Conservation (phyloP, 1,284 basidiomycete species). For the Ustilago trichophora region DNA sequence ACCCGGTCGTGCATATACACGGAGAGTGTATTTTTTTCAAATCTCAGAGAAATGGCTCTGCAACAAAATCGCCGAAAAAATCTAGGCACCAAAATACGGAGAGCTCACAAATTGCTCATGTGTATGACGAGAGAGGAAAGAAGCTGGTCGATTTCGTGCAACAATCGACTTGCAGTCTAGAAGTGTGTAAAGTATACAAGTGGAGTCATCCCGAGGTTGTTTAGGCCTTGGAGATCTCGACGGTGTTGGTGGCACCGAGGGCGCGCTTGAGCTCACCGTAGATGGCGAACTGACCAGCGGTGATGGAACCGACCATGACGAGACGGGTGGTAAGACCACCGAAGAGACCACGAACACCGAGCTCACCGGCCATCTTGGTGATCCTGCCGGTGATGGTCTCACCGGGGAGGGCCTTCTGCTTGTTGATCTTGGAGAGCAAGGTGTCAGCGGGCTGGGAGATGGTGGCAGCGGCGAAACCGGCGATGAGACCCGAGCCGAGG, state of each 20-base stretch:
- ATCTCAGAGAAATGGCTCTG: too few species aligned
- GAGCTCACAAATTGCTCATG: too few species aligned
- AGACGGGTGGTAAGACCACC: conserved; percentile 68
- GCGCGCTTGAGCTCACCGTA: conserved; percentile 70
- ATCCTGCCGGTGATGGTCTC: conserved; percentile 70
- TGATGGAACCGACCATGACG: conserved; percentile 69
- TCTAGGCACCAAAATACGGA: too few species aligned
- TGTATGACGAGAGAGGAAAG: too few species aligned
- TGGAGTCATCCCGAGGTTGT: too few species aligned
- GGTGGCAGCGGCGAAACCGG: conserved; percentile 66
- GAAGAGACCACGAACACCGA: conserved; percentile 71
- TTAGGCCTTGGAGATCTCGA: conserved; percentile 60
- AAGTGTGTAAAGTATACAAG: too few species aligned
- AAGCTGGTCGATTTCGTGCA: too few species aligned
- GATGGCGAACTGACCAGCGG: conserved; percentile 70
- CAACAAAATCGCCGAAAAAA: too few species aligned
- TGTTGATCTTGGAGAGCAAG: conserved; percentile 72
- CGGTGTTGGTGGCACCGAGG: conserved; percentile 69
- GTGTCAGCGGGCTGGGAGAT: conserved; percentile 67
- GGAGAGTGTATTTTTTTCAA: too few species aligned
- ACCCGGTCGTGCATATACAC: too few species aligned
- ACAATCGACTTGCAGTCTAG: too few species aligned
- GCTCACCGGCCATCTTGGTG: conserved; percentile 69
- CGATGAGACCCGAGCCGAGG: conserved; percentile 65
- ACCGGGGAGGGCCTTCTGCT: conserved; percentile 71